Evolutionary conservation across 2,329 filamentous ascomycete genomes (phyloP).

Genomic region (Aspergillus calidoustus): DNA sequence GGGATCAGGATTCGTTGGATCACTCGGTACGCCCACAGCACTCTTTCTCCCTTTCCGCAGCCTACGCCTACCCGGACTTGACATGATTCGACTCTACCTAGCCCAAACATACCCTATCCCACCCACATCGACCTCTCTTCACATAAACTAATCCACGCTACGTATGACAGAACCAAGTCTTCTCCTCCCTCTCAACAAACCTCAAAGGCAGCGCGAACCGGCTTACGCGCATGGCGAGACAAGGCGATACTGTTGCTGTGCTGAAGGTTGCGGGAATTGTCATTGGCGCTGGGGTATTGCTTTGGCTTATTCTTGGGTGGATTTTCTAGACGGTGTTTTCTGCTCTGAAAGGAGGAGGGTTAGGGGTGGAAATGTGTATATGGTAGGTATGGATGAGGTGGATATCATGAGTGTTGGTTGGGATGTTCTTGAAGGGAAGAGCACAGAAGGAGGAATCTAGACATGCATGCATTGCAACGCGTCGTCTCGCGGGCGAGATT

Average conservation of each 20-base stretch:
- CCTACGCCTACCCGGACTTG: not conserved
- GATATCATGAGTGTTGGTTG: not conserved
- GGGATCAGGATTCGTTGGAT: constrained; percentile 86
- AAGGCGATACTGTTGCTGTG: constrained; percentile 88
- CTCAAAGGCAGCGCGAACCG: constrained; percentile 83
- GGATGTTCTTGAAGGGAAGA: not conserved
- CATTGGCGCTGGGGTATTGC: constrained; percentile 69
- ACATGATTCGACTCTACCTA: not conserved
- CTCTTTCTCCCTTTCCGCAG: not conserved
- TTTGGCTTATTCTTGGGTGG: constrained; percentile 74
- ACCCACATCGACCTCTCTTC: not conserved
- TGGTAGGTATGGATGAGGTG: not conserved
- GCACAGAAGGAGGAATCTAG: not conserved
- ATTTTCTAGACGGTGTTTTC: constrained; percentile 52
- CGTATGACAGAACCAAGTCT: constrained; percentile 74
- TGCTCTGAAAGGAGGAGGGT: not conserved
- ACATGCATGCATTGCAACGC: not conserved
- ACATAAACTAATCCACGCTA: not conserved
- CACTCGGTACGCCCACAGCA: constrained; percentile 66
- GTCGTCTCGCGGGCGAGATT: not conserved
- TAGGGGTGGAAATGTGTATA: no score
- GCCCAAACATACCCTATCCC: not conserved
- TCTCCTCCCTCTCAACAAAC: constrained; percentile 81
- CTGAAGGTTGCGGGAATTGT: constrained; percentile 87
- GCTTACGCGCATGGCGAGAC: constrained; percentile 85